Conservation (phyloP, 139 green algal species). For the Trebouxia sp. region DNA sequence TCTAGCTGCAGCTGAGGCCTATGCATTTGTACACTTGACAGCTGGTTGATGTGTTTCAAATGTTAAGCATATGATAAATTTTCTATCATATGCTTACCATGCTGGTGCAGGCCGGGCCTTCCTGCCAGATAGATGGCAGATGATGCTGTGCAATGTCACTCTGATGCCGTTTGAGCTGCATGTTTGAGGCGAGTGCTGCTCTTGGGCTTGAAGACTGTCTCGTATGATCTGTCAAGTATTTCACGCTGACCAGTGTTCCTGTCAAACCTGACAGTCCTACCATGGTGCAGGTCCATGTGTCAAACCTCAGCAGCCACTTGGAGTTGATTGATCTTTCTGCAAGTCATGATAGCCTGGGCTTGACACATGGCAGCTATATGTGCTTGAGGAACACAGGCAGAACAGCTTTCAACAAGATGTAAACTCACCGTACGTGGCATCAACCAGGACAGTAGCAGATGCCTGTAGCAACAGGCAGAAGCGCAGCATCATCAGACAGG, state of each 20-base stretch:
- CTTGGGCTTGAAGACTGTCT: background rate
- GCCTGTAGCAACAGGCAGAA: background rate
- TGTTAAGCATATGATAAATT: background rate
- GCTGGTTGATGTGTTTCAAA: too few species aligned
- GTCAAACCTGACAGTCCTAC: background rate
- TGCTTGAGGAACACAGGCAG: too few species aligned
- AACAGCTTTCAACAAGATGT: too few species aligned
- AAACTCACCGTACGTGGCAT: background rate
- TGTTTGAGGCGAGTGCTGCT: too few species aligned
- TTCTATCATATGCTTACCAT: conserved; percentile 11
- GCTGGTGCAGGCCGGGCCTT: background rate
- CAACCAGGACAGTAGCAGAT: background rate
- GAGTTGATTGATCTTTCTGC: background rate
- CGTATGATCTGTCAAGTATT: background rate
- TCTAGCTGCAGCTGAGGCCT: background rate
- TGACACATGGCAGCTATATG: too few species aligned
- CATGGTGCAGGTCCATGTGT: background rate
- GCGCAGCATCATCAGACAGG: background rate
- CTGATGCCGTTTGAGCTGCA: background rate
- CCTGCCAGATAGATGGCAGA: background rate
- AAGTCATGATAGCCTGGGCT: too few species aligned
- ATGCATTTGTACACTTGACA: background rate
- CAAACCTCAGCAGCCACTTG: background rate
- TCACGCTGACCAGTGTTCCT: background rate
- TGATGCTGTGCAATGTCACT: background rate